A percentile compares a stretch with the other conserved stretches of the same genome.
phyloP scores from a whole-genome alignment of 148 eudicot genomes.

The Chenopodium quinoa region DNA sequence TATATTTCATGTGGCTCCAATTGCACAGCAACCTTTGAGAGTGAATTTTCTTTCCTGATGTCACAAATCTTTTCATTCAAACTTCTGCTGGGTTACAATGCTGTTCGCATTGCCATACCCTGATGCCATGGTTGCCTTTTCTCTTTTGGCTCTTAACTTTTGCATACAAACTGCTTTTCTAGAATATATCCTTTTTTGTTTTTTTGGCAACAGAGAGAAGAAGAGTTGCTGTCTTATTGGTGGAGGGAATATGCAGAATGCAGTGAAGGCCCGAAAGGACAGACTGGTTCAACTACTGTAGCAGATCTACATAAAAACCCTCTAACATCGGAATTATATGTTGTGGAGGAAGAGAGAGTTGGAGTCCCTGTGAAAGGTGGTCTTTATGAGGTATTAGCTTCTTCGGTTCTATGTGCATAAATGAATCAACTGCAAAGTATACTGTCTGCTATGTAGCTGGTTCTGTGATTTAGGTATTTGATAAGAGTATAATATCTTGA shows the following conservation, averaged over 20 bases:
- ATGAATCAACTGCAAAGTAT: neutral
- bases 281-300: constrained; percentile 32
- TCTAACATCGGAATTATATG: constrained; percentile 31
- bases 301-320: constrained; percentile 25
- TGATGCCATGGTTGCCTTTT: neutral
- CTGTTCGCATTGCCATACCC: neutral
- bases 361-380: constrained; percentile 99
- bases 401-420: neutral
- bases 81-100: neutral
- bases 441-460: neutral
- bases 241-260: constrained; percentile 99
- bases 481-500: neutral
- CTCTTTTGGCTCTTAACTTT: neutral
- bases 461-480: neutral
- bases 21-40: neutral
- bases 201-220: constrained; percentile 60
- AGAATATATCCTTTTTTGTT: neutral
- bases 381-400: constrained; percentile 72
- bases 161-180: neutral
- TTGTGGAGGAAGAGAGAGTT: constrained; percentile 87
- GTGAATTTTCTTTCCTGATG: neutral
- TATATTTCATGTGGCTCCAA: neutral
- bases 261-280: constrained; percentile 82
- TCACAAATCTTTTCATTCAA: neutral
- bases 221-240: constrained; percentile 89